Percentiles rank a stretch among this genome's conserved stretches.
Conservation (phyloP, 345 rosid genomes). For the Durio zibethinus region DNA sequence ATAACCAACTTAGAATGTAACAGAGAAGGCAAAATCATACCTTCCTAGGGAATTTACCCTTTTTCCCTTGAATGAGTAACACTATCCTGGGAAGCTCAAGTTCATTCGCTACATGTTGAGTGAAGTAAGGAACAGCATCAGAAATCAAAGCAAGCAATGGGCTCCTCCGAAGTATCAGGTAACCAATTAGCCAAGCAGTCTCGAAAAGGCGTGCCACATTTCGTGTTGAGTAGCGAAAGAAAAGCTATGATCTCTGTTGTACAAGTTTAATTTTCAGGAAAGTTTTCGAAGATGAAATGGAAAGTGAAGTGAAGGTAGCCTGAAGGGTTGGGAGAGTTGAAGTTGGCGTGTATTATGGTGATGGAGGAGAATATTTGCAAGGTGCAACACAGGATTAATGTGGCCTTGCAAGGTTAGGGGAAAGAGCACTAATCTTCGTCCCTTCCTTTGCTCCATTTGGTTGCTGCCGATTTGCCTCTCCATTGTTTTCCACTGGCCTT, state of each 20-base stretch:
- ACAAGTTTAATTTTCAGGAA: constrained; percentile 10
- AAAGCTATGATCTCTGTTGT: constrained; percentile 21
- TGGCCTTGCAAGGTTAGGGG: constrained; percentile 41
- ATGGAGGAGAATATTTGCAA: constrained; percentile 41
- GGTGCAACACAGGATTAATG: constrained; percentile 38
- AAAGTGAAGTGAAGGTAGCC: constrained; percentile 46
- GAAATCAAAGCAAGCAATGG: constrained; percentile 32
- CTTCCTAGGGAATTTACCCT: constrained; percentile 32
- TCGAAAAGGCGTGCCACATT: constrained; percentile 36
- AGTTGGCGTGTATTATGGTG: constrained; percentile 43
- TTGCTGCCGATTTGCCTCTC: constrained; percentile 10
- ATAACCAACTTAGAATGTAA: background rate
- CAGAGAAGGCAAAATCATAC: constrained; percentile 1
- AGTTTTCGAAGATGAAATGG: constrained; percentile 26
- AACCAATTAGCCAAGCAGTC: constrained; percentile 35
- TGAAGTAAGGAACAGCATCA: constrained; percentile 31
- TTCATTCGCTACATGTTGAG: constrained; percentile 25
- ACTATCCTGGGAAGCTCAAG: constrained; percentile 27
- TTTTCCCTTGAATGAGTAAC: constrained; percentile 18
- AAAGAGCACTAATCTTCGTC: constrained; percentile 39
- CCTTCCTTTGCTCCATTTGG: constrained; percentile 24
- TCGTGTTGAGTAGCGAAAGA: constrained; percentile 26
- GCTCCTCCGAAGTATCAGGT: constrained; percentile 23
- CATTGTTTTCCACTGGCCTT: constrained; percentile 7
- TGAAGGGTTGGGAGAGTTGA: constrained; percentile 50